Base-by-base conservation (phyloP, 768 basidiomycete genomes). In the Lepiota subincarnata region DNA sequence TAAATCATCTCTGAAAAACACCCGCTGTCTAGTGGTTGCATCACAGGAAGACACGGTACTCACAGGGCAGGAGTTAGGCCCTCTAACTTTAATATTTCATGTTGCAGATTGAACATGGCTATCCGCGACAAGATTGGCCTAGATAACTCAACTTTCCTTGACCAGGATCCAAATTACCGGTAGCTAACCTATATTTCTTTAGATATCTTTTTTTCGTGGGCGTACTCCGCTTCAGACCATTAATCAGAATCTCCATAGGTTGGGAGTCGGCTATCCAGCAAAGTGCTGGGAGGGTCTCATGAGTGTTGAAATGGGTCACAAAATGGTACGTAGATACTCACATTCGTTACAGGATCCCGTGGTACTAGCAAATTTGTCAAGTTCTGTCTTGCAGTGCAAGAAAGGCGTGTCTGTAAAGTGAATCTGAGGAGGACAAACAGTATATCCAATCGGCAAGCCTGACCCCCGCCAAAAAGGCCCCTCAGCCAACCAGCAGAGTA, bases 191-290 rank as follows among this genome's bases (percentile, higher is more conserved):
- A 37, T 79, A 83, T 65, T 84, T 85, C 6, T 77, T 68, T 28
- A 76, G 76, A 57, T 79, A 73, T 20, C 86, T 76, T 60, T 89
- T 81, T 62, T 88, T 91, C 0, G 85, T 80, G 10, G 87, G 72
- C 1, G 88, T 82, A 1, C 91, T 91, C 41, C 91, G 83, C 60
- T 80, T 85, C n/a, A 84, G 70, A 2, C 92, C 91, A 56, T 89
- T 89, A 58, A 89, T 88, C 42, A 92, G 62, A 18, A 90, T 76
- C 63, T 95, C 89, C 24, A 69, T 64, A 4, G 70, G 55, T n/a
- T 60, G 50, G 0, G 75, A 71, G 44, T 82, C 82, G 12, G 83
- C 78, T 2, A 81, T 69, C 84, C 85, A 94, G 50, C 81, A 88
- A 8, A 92, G 66, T 0, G 88, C 90, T 91, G 63, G 24, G 48